Base-by-base conservation (phyloP, 257 asterid genomes). In the Fraxinus pennsylvanica region DNA sequence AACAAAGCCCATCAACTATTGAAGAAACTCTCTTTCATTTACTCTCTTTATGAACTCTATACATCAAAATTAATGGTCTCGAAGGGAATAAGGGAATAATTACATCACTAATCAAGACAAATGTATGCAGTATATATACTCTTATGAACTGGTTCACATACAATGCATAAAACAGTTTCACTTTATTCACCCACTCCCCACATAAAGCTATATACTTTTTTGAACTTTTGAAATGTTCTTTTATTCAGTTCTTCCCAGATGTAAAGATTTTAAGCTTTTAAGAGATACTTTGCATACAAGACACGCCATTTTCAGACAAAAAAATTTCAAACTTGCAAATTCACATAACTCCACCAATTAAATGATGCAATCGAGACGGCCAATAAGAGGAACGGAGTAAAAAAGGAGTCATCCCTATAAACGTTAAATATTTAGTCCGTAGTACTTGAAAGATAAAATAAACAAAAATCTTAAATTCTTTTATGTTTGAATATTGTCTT, bases 1-100 rank as follows among this genome's bases (percentile, higher is more conserved):
- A 67, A 25, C 54, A 52, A 39, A 77, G 82, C 68, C 82, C 76
- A 79, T 78, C 73, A 79, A 32, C 68, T 27, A 52, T 65, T 68
- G 76, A 73, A 74, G 71, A 54, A 71, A 72, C 69, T 79, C 71
- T 33, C 10, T 68, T 72, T 76, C 35, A 71, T 59, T 68, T 22
- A 72, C 63, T 63, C 71, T 75, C 39, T 59, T 36, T 39, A 72
- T 57, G 45, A 22, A 61, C 52, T 73, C 76, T 27, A 74, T 22
- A 66, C 74, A 73, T 71, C 59, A 57, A 15, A 22, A 63, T 63
- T 27, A 22, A 65, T 25, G 74, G 38, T 43, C 29, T 50, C 32
- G 29, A 38, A 36, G 68, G 71, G 75, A 83, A 78, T 43, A 38
- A 36, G 68, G 71, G 75, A 83, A 78, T 43, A 59, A 68, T 47